A percentile compares a stretch with the other conserved stretches of the same genome.
Conservation (phyloP, 108 stramenopile species). For the Mayamaea pseudoterrestris region DNA sequence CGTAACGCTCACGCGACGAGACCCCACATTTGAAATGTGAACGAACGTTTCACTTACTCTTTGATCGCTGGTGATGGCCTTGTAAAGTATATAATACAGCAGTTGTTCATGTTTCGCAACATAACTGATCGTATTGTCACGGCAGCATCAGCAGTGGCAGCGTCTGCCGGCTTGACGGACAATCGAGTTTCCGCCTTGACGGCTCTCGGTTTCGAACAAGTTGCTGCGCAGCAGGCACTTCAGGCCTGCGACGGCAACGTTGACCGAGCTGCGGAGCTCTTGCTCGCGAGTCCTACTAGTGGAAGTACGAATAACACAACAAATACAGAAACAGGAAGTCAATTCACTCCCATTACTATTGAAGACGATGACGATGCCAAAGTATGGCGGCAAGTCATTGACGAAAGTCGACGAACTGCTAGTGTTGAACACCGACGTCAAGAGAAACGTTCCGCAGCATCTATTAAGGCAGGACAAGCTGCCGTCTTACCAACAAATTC, state of each 20-base stretch:
- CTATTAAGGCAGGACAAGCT: conserved; percentile 31
- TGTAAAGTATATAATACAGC: too few species aligned
- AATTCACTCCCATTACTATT: conserved; percentile 8
- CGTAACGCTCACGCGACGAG: too few species aligned
- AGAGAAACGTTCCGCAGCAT: conserved; percentile 20
- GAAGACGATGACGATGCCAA: conserved; percentile 18
- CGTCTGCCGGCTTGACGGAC: neutral
- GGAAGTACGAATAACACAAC: conserved; percentile 1
- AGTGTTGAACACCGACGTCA: conserved; percentile 8
- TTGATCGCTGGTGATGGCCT: too few species aligned
- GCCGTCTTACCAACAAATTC: conserved; percentile 7
- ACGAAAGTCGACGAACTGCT: conserved; percentile 15
- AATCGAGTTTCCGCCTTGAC: conserved; percentile 11
- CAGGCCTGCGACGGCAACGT: conserved; percentile 45
- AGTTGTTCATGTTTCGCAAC: conserved; percentile 15
- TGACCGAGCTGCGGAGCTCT: conserved; percentile 49
- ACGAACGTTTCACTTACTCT: too few species aligned
- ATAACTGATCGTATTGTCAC: conserved; percentile 5
- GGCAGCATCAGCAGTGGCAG: neutral
- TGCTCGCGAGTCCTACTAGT: conserved; percentile 18
- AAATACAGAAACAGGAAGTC: conserved; percentile 3
- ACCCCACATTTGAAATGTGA: too few species aligned
- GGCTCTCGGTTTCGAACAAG: conserved; percentile 60
- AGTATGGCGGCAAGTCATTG: conserved; percentile 15
- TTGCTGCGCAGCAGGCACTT: conserved; percentile 42